Conservation (phyloP, 805 yeast species). For the Saturnispora quitensis region DNA sequence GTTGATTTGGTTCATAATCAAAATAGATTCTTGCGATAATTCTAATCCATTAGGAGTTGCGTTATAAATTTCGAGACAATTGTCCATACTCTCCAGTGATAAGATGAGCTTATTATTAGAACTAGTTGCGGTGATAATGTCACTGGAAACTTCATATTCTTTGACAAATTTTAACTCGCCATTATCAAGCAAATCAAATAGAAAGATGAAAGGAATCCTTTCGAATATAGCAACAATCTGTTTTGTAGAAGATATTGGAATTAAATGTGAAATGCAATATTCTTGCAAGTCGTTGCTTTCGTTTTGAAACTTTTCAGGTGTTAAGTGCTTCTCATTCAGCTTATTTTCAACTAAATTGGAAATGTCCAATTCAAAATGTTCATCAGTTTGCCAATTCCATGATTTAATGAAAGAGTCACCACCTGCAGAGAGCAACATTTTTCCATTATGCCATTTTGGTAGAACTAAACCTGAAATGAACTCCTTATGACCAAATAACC, state of each 20-base stretch:
- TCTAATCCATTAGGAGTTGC: constrained; percentile 20
- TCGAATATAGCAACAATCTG: constrained; percentile 39
- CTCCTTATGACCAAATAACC: constrained; percentile 80
- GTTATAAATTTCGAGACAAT: constrained; percentile 17
- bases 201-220: constrained; percentile 34
- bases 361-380: constrained; percentile 33
- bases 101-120: constrained; percentile 19
- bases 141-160: constrained; percentile 17
- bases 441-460: constrained; percentile 39
- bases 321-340: constrained; percentile 49
- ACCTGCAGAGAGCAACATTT: constrained; percentile 70
- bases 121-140: constrained; percentile 21
- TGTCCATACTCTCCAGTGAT: constrained; percentile 20
- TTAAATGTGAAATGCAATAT: constrained; percentile 35
- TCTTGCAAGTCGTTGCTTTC: constrained; percentile 41
- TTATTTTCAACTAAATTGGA: constrained; percentile 32
- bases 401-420: constrained; percentile 70
- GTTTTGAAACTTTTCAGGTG: constrained; percentile 56
- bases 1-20: constrained; percentile 25
- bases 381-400: constrained; percentile 66
- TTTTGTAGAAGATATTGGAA: constrained; percentile 23
- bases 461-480: constrained; percentile 63
- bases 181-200: constrained; percentile 27
- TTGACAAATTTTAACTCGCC: constrained; percentile 27
- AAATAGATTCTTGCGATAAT: constrained; percentile 12